phyloP scores from a whole-genome alignment of 2,329 filamentous ascomycete species.

The Periconia digitata region DNA sequence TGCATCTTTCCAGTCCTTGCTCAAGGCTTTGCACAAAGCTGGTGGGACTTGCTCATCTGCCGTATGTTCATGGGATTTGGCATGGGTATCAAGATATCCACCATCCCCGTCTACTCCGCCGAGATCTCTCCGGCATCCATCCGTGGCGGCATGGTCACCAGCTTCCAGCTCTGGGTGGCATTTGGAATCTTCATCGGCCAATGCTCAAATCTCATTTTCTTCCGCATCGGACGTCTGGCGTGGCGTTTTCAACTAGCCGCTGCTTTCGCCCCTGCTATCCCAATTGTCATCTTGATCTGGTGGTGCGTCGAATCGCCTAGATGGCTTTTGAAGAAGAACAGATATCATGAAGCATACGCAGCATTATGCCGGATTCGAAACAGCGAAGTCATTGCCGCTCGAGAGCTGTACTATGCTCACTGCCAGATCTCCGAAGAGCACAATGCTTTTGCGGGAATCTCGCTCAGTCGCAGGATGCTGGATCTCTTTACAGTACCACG shows the following conservation, averaged over 20 bases:
- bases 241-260: constrained; percentile 35
- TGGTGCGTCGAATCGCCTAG: constrained; percentile 35
- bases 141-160: constrained; percentile 44
- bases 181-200: constrained; percentile 45
- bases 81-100: constrained; percentile 44
- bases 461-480: constrained; percentile 33
- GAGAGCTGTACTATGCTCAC: constrained; percentile 47
- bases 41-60: constrained; percentile 11
- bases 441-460: constrained; percentile 15
- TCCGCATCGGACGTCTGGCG: constrained; percentile 22
- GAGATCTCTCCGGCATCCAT: constrained; percentile 43
- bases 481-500: constrained; percentile 69
- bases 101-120: constrained; percentile 45
- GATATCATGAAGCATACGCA: constrained; percentile 39
- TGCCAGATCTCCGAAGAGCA: constrained; percentile 36
- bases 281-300: constrained; percentile 29
- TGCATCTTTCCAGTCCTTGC: constrained; percentile 16
- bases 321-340: constrained; percentile 44
- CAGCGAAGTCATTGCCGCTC: constrained; percentile 41
- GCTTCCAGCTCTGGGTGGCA: constrained; percentile 42
- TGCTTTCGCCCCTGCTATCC: constrained; percentile 30
- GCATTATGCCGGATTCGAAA: constrained; percentile 38
- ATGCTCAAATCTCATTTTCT: constrained; percentile 36
- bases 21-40: constrained; percentile 11
- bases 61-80: constrained; percentile 32